phyloP scores from a whole-genome alignment of 2,329 filamentous ascomycete species.

The Rhynchosporium secalis region DNA sequence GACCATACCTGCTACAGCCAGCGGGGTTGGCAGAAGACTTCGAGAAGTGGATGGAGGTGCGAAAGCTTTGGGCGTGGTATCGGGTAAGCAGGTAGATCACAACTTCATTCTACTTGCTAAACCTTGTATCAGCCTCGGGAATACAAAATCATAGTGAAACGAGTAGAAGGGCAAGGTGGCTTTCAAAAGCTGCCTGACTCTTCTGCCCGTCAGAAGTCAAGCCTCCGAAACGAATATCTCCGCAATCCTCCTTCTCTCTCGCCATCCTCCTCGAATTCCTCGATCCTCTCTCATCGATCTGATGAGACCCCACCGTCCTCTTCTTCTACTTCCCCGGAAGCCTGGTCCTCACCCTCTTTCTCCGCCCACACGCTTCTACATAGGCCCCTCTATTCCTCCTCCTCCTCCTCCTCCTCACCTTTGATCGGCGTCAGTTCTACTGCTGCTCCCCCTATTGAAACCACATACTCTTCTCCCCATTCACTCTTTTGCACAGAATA shows the following conservation, averaged over 20 bases:
- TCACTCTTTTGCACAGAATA: constrained; percentile 31
- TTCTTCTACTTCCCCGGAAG: neutral
- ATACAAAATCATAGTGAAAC: neutral
- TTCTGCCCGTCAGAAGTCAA: neutral
- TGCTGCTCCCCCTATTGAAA: no score
- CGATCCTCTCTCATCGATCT: neutral
- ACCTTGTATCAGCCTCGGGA: neutral
- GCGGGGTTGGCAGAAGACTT: constrained; percentile 20
- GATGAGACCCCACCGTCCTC: neutral
- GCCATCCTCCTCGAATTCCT: constrained; percentile 6
- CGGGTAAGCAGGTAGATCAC: neutral
- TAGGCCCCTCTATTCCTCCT: neutral
- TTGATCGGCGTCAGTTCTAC: no score
- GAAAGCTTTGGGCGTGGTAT: constrained; percentile 14
- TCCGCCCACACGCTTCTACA: neutral
- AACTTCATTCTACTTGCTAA: neutral
- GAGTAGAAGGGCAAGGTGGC: neutral
- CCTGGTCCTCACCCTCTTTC: neutral
- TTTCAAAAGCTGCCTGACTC: neutral
- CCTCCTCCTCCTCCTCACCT: neutral
- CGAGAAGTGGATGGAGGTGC: constrained; percentile 16
- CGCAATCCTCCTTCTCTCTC: neutral
- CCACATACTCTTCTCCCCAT: no score
- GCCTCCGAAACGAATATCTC: neutral
- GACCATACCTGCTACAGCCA: constrained; percentile 3